These are phyloP conservation scores for Plasmodium malariae DNA, from an alignment of 169 alveolate genomes.

Conservation along the genomic window DNA sequence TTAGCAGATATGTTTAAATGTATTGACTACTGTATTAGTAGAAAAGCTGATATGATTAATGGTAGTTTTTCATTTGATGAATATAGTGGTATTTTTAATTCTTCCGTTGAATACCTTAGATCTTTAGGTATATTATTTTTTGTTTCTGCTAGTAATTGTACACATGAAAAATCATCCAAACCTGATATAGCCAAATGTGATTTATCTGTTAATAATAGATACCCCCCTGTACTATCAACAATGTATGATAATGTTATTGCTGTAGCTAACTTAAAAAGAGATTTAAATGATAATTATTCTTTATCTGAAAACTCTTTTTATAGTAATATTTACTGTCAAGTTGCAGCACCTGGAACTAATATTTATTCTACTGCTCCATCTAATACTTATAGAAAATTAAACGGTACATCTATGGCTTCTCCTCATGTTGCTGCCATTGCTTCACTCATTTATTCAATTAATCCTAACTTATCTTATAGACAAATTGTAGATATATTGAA, in stretches of 20 bases:
- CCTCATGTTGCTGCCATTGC: constrained; percentile 83
- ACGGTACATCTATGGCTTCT: constrained; percentile 85
- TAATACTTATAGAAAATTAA: constrained; percentile 70
- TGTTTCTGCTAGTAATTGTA: constrained; percentile 72
- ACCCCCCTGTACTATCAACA: constrained; percentile 35
- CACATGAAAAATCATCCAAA: background rate
- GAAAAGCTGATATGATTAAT: constrained; percentile 76
- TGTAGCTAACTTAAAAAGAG: constrained; percentile 53
- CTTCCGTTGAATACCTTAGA: constrained; percentile 24
- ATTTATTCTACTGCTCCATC: constrained; percentile 79
- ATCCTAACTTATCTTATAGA: constrained; percentile 40
- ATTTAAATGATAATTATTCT: constrained; percentile 7
- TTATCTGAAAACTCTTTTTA: constrained; percentile 58
- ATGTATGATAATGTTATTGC: constrained; percentile 27
- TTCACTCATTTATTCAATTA: constrained; percentile 39
- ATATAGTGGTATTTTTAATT: constrained; percentile 48
- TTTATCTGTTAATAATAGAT: constrained; percentile 24
- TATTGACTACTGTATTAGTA: constrained; percentile 78
- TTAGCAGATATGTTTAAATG: constrained; percentile 80
- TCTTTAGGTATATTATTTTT: constrained; percentile 32
- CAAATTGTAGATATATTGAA: constrained; percentile 23
- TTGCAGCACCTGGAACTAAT: constrained; percentile 84
- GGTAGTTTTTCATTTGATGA: constrained; percentile 77
- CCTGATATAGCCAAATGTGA: constrained; percentile 68
- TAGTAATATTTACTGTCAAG: constrained; percentile 65